phyloP scores from a whole-genome alignment of 768 basidiomycete species.

The Dioszegia crocea region DNA sequence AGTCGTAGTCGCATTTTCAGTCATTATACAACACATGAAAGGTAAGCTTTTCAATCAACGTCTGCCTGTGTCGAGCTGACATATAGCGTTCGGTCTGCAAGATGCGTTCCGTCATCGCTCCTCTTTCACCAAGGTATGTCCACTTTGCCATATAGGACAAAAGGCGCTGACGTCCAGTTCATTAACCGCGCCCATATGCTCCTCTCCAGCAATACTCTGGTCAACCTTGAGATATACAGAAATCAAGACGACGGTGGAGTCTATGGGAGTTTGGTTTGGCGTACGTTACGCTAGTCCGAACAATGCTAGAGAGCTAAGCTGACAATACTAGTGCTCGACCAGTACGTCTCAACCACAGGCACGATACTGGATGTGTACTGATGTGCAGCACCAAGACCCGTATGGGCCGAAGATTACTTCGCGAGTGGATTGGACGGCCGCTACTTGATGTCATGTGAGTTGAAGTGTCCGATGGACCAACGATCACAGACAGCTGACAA shows the following conservation, averaged over 20 bases:
- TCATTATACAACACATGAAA: slow-evolving; percentile 45
- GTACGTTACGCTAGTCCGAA: slow-evolving; percentile 15
- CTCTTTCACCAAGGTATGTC: slow-evolving; percentile 59
- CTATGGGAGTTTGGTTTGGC: slow-evolving; percentile 72
- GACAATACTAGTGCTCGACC: slow-evolving; percentile 61
- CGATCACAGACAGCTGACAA: slow-evolving; percentile 5
- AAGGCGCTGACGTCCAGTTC: slow-evolving; percentile 56
- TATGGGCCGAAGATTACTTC: slow-evolving; percentile 79
- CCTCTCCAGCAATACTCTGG: slow-evolving; percentile 78
- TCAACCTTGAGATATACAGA: slow-evolving; percentile 85
- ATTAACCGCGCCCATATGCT: slow-evolving; percentile 76
- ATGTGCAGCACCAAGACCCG: slow-evolving; percentile 63
- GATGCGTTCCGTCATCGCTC: slow-evolving; percentile 70
- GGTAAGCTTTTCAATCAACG: slow-evolving; percentile 40
- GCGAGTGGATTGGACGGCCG: slow-evolving; percentile 81
- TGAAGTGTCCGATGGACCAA: neutral
- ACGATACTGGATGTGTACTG: neutral
- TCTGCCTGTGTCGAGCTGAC: too few species aligned
- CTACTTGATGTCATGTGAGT: slow-evolving; percentile 66
- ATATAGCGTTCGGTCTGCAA: slow-evolving; percentile 64
- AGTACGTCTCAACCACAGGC: slow-evolving; percentile 31
- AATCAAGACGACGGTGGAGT: slow-evolving; percentile 77
- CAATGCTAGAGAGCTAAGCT: neutral
- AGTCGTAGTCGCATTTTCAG: slow-evolving; percentile 37
- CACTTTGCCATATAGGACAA: neutral